Evolutionary conservation across 495 filamentous ascomycete genomes (phyloP), one percentile per base, ranked within the genome.

Genomic region (Aspergillus taichungensis): DNA sequence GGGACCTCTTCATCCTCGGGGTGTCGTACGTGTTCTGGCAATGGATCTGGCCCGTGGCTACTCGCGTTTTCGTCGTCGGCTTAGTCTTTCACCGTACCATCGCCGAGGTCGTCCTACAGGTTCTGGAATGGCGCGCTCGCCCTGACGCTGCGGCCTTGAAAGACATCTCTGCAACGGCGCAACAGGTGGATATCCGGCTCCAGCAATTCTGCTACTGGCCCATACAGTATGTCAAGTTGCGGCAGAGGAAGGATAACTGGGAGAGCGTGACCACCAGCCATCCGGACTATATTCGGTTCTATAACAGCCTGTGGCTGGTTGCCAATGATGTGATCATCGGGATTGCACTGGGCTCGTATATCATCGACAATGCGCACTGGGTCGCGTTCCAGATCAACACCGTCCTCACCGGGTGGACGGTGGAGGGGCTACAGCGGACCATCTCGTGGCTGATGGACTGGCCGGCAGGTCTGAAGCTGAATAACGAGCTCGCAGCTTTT

Each of bases 121-220:
- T 96, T 30, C 69, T 97, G 35, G 92, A 97, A 59, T 97, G 88
- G 88, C 79, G 94, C 41, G 75, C 83, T 33, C 76, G 79, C 32
- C 86, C 88, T 4, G 79, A 84, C 47, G 82, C 84, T 39, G 83
- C 87, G 30, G 92, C 94, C 11, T 63, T 97, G 45, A 97, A 96
- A 55, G 92, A 99, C 62, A 80, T 96, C 10, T 95, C 89, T 31
- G 92, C 92, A 9, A 96, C 91, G 2, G 94, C 92, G n/a, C 92
- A 97, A 60, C 92, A 99, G 61, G 83, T 97, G 30, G 92, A 99
- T 65, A 96, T 99, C 53, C 86, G 92, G 4, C 76, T 99, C 12
- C 90, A 96, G 59, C 92, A 99, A 57, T 97, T 97, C 62, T 97
- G 92, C 65, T 99, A 97, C 61, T 97, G 89, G 91, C 94, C 91